phyloP scores from a whole-genome alignment of 129 eudicot species.

The Scalesia atractyloides region DNA sequence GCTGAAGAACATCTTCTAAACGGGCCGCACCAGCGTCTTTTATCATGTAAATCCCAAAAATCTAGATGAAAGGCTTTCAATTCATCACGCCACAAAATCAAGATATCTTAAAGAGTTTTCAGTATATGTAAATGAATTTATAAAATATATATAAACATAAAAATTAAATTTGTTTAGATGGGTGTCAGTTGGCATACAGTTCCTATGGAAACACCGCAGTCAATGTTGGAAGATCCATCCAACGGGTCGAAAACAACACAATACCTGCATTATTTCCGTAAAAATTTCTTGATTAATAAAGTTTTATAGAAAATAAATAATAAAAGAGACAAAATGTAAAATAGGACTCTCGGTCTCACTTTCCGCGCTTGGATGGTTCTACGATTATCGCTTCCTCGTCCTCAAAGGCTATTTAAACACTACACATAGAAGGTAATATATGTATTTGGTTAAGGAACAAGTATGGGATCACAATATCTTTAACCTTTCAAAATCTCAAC shows the following conservation, averaged over 20 bases:
- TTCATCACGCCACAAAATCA: conserved; percentile 24
- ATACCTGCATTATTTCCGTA: conserved; percentile 51
- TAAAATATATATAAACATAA: neutral
- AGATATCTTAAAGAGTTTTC: conserved; percentile 19
- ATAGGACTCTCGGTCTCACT: conserved; percentile 38
- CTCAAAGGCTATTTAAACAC: conserved; percentile 29
- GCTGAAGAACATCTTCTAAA: conserved; percentile 80
- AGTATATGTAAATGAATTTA: neutral
- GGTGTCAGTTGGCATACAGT: conserved; percentile 52
- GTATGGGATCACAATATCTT: too few relatives aligned
- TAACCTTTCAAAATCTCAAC: too few relatives aligned
- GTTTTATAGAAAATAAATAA: neutral
- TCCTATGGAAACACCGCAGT: conserved; percentile 98
- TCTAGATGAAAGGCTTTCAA: conserved; percentile 50
- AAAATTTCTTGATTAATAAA: neutral
- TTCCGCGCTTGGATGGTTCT: conserved; percentile 86
- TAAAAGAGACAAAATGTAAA: neutral
- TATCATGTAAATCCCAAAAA: conserved; percentile 87
- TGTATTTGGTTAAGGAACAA: too few relatives aligned
- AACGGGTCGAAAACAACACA: conserved; percentile 93
- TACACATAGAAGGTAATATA: too few relatives aligned
- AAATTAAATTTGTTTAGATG: neutral
- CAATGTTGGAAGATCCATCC: conserved; percentile 99
- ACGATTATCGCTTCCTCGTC: conserved; percentile 95
- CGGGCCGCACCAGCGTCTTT: conserved; percentile 60